Conservation (phyloP, 108 stramenopile genomes). For the Thalassiosira profunda region DNA sequence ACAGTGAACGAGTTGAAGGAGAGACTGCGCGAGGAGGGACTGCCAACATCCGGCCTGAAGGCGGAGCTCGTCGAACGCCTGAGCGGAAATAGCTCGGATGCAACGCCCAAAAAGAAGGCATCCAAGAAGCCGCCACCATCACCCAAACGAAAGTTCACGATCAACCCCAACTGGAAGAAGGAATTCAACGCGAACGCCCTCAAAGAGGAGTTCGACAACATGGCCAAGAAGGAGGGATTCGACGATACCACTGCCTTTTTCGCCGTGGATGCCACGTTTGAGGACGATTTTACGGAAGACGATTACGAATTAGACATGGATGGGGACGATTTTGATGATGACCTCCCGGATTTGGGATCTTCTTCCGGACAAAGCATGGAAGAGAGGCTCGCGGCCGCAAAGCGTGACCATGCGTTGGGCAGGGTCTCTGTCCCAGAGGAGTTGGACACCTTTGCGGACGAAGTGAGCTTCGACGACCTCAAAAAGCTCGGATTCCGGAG, state of each 20-base stretch:
- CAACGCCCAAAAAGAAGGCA: constrained; percentile 6
- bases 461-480: constrained; percentile 59
- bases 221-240: constrained; percentile 90
- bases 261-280: constrained; percentile 75
- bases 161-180: constrained; percentile 56
- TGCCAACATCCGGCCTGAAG: constrained; percentile 54
- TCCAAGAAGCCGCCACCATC: constrained; percentile 14
- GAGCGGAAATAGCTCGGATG: neutral
- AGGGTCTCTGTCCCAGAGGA: constrained; percentile 61
- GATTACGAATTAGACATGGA: constrained; percentile 37
- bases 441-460: constrained; percentile 57
- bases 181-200: constrained; percentile 50
- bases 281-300: constrained; percentile 75
- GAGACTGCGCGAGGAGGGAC: constrained; percentile 26
- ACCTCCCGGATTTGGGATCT: constrained; percentile 57
- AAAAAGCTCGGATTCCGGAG: constrained; percentile 69
- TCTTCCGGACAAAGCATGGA: constrained; percentile 47
- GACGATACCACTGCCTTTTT: constrained; percentile 58
- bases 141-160: constrained; percentile 35
- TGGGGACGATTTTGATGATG: constrained; percentile 44
- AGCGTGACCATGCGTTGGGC: constrained; percentile 50
- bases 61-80: constrained; percentile 53
- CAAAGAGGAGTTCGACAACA: constrained; percentile 78
- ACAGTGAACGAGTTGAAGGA: constrained; percentile 54
- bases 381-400: constrained; percentile 52